Evolutionary conservation across 306 rosid species (phyloP).

Genomic region (Herpetospermum pedunculosum): DNA sequence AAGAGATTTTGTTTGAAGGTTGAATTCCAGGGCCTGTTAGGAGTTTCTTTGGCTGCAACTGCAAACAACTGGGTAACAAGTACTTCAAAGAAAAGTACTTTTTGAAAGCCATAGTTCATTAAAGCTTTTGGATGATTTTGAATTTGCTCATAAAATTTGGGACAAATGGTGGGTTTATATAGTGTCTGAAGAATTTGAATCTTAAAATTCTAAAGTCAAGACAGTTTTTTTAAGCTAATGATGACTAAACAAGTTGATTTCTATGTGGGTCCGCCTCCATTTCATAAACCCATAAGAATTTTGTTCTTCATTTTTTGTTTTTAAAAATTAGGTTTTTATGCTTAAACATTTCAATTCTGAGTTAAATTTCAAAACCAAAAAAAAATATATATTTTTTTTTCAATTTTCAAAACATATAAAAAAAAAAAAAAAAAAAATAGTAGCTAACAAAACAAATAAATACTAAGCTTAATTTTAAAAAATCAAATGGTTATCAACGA

Average conservation of each 20-base stretch:
- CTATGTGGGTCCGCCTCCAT: too few relatives aligned
- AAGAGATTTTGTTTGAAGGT: neutral
- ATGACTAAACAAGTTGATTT: neutral
- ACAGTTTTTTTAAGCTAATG: neutral
- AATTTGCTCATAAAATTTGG: neutral
- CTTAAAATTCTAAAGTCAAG: neutral
- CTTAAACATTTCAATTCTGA: too few relatives aligned
- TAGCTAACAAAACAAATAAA: too few relatives aligned
- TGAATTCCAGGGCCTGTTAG: neutral
- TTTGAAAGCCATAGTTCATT: constrained; percentile 36
- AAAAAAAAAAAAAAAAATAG: too few relatives aligned
- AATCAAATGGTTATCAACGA: too few relatives aligned
- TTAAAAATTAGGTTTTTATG: too few relatives aligned
- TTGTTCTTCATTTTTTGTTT: too few relatives aligned
- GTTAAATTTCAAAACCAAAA: too few relatives aligned
- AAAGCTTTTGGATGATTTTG: neutral
- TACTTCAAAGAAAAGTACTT: constrained; percentile 18
- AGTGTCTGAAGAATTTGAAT: neutral
- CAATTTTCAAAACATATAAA: too few relatives aligned
- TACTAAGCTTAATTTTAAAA: too few relatives aligned
- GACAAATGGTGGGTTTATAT: neutral
- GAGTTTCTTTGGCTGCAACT: constrained; percentile 8
- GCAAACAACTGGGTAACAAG: constrained; percentile 40
- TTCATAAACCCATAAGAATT: too few relatives aligned
- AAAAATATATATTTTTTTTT: too few relatives aligned